These are phyloP conservation scores for Hypoxylon crocopeplum DNA, from an alignment of 495 filamentous ascomycete species.

Conservation along the genomic window DNA sequence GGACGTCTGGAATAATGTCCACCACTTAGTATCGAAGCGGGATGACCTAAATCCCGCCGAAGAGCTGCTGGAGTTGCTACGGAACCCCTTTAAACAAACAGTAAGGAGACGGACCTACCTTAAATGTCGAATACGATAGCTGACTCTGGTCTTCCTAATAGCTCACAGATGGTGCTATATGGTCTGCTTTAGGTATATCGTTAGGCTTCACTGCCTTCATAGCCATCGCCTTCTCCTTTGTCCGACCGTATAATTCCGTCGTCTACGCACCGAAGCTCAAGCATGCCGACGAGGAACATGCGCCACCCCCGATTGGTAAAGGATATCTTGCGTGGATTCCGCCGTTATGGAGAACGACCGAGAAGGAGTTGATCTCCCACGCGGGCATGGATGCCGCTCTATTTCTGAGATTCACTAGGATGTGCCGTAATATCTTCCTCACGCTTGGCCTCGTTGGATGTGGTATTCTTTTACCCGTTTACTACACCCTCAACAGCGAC, in stretches of 20 bases:
- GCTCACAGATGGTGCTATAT: constrained; percentile 65
- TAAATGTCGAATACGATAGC: constrained; percentile 4
- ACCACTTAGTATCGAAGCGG: constrained; percentile 30
- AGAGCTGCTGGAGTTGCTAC: constrained; percentile 51
- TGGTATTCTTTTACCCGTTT: constrained; percentile 82
- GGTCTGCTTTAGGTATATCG: constrained; percentile 84
- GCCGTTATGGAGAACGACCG: constrained; percentile 77
- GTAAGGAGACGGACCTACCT: constrained; percentile 36
- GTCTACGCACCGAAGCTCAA: constrained; percentile 96
- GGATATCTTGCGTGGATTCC: constrained; percentile 84
- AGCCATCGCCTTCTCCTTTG: constrained; percentile 80
- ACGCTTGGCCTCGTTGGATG: constrained; percentile 76
- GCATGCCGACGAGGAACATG: constrained; percentile 88
- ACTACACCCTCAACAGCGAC: constrained; percentile 66
- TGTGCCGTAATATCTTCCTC: constrained; percentile 92
- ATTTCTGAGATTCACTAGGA: constrained; percentile 85
- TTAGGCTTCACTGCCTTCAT: constrained; percentile 73
- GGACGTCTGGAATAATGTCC: constrained; percentile 34
- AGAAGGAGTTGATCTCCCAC: constrained; percentile 75
- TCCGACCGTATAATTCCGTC: constrained; percentile 86
- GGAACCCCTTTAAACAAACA: constrained; percentile 56
- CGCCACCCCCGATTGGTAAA: constrained; percentile 88
- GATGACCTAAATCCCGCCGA: constrained; percentile 32
- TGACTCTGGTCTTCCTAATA: constrained; percentile 19
- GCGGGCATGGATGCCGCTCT: constrained; percentile 90